These are phyloP conservation scores for Candida michaelii DNA, from an alignment of 805 yeast genomes.

Conservation along the genomic window DNA sequence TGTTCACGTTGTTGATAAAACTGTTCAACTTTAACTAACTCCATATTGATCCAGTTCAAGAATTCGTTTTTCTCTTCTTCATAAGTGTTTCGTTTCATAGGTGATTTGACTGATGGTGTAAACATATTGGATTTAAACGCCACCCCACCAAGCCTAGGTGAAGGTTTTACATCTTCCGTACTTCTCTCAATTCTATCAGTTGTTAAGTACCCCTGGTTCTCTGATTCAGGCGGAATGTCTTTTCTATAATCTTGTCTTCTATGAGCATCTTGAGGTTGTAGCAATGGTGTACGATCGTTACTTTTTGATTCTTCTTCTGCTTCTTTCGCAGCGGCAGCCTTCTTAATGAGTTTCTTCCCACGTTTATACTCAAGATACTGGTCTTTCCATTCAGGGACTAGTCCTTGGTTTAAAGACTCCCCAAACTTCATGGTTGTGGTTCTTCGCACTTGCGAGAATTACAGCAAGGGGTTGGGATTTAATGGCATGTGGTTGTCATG, in stretches of 20 bases:
- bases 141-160: neutral
- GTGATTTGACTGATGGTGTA: slow-evolving; percentile 3
- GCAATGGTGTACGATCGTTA: slow-evolving; percentile 29
- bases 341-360: slow-evolving; percentile 55
- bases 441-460: slow-evolving; percentile 1
- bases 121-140: slow-evolving; percentile 11
- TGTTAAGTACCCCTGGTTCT: neutral
- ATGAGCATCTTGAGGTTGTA: slow-evolving; percentile 14
- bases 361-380: slow-evolving; percentile 71
- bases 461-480: no score
- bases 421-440: slow-evolving; percentile 59
- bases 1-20: slow-evolving; percentile 64
- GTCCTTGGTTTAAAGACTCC: slow-evolving; percentile 62
- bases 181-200: neutral
- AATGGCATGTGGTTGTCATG: no score
- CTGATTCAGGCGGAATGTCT: slow-evolving; percentile 2
- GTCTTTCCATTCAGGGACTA: slow-evolving; percentile 86
- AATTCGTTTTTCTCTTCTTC: slow-evolving; percentile 34
- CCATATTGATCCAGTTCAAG: slow-evolving; percentile 63
- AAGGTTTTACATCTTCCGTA: neutral
- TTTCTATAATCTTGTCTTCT: slow-evolving; percentile 1
- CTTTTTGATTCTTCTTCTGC: slow-evolving; percentile 1
- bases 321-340: slow-evolving; percentile 22
- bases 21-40: slow-evolving; percentile 56
- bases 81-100: slow-evolving; percentile 3